Evolutionary conservation across 768 basidiomycete genomes (phyloP).

Genomic region (Mycena maculata): DNA sequence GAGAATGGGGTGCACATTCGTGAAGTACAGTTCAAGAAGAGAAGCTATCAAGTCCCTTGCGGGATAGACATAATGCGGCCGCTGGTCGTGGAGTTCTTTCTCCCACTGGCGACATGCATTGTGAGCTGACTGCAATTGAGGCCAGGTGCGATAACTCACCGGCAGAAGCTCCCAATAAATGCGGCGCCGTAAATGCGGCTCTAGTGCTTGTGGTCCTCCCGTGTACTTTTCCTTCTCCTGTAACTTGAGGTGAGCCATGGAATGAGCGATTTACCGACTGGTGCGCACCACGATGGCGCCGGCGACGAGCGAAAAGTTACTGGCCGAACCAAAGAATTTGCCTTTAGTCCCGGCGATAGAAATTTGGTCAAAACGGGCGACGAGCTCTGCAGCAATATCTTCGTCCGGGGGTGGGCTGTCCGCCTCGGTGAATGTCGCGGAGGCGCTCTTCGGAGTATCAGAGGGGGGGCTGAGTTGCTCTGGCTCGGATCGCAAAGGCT

Average conservation of each 20-base stretch:
- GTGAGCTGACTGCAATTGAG: not conserved
- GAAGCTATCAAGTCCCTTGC: conserved; percentile 47
- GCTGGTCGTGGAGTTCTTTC: conserved; percentile 4
- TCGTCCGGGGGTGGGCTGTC: not conserved
- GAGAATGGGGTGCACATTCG: conserved; percentile 50
- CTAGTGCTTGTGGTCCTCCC: not conserved
- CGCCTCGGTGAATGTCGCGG: not conserved
- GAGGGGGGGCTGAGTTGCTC: too few relatives aligned
- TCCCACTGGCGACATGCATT: conserved; percentile 25
- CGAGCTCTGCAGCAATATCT: conserved; percentile 1
- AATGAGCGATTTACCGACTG: not conserved
- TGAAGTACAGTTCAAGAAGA: conserved; percentile 64
- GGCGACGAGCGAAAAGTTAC: conserved; percentile 22
- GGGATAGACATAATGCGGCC: conserved; percentile 43
- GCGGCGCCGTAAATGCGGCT: not conserved
- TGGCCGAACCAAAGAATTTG: conserved; percentile 10
- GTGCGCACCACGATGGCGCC: conserved; percentile 24
- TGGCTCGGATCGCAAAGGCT: conserved; percentile 11
- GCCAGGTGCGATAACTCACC: not conserved
- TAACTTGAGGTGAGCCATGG: not conserved
- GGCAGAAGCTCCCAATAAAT: conserved; percentile 17
- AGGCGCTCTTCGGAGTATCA: conserved; percentile 9
- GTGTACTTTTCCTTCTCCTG: conserved; percentile 22
- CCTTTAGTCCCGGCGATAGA: not conserved
- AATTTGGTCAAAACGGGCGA: conserved; percentile 7